Percentiles rank a stretch among this genome's conserved stretches.
Conservation (phyloP, 225 moss, liverwort and hornwort species). For the Physcomitrium patens region DNA sequence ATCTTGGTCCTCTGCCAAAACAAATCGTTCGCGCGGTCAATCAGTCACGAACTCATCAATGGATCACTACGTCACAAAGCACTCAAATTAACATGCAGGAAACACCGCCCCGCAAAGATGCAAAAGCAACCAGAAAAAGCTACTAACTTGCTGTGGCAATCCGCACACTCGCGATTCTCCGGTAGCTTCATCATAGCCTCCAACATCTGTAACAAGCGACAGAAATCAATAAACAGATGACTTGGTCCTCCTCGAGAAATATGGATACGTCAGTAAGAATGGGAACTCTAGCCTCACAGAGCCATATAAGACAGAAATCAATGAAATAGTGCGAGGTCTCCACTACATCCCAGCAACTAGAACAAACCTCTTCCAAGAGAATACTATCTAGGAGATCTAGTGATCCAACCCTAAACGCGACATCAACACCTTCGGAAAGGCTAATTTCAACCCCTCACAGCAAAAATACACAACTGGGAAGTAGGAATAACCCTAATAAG, state of each 20-base stretch:
- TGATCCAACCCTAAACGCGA: conserved; percentile 40
- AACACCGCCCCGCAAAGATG: not conserved
- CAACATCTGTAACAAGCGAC: conserved; percentile 62
- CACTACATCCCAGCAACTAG: conserved; percentile 6
- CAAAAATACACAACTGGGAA: not conserved
- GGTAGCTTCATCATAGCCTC: conserved; percentile 93
- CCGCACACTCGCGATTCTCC: conserved; percentile 97
- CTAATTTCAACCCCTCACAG: conserved; percentile 15
- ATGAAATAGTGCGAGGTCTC: not conserved
- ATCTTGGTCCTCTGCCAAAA: conserved; percentile 86
- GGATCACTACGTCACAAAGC: not conserved
- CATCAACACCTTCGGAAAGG: not conserved
- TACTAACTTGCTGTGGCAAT: conserved; percentile 92
- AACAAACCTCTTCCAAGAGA: not conserved
- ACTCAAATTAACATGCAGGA: not conserved
- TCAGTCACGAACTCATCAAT: conserved; percentile 13
- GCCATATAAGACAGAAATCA: conserved; percentile 9
- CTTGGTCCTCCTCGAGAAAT: not conserved
- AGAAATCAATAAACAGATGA: conserved; percentile 17
- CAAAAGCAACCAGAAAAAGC: conserved; percentile 14
- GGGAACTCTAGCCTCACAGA: not conserved
- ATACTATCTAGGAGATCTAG: conserved; percentile 28
- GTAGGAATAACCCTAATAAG: conserved; percentile 36
- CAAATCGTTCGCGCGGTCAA: conserved; percentile 13
- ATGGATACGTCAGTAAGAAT: not conserved